Evolutionary conservation across 2,329 filamentous ascomycete species (phyloP), one percentile per base, ranked within the genome.

Genomic region (Cordyceps militaris): DNA sequence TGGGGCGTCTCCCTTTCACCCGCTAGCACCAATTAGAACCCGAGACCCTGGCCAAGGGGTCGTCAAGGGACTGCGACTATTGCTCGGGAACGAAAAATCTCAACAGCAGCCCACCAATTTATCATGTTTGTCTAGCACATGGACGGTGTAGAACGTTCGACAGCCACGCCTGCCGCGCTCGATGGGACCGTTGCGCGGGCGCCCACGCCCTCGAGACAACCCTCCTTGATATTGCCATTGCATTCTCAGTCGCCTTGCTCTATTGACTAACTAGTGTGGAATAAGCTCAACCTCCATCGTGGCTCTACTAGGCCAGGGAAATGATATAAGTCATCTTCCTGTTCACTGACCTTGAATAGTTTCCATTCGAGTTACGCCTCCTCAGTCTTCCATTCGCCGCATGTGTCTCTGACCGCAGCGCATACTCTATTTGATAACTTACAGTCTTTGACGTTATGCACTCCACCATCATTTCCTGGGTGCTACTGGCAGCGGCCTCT

Each of bases 401-500:
- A 6, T 26, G 50, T 23, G 24, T 23, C 23, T 34, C 38, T 34
- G n/a, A 13, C 6, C 47, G 21, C 2, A 6, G 16, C 4, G 38
- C 21, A 23, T 14, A 52, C 59, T 57, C 49, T 43, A 54, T 60
- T 50, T n/a, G 14, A 14, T 26, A 48, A 21, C 32, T 55, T 26
- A 19, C 44, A 34, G 11, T 24, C 28, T 32, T 49, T 47, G 21
- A 70, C 69, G 67, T 61, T 66, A 51, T 57, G 55, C 55, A 50
- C 26, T 26, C 26, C 58, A 66, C 61, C 46, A 57, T 65, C 50
- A 21, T 65, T 34, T 58, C 65, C 16, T 64, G 64, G 62, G 63
- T 65, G 48, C 24, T 65, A 28, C 56, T 72, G 60, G 66, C 64
- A 30, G 58, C 67, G 38, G 62, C 64, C 19, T 58, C 65, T 40